Evolutionary conservation across 805 yeast genomes (phyloP).

Genomic region (Lachancea fermentati): DNA sequence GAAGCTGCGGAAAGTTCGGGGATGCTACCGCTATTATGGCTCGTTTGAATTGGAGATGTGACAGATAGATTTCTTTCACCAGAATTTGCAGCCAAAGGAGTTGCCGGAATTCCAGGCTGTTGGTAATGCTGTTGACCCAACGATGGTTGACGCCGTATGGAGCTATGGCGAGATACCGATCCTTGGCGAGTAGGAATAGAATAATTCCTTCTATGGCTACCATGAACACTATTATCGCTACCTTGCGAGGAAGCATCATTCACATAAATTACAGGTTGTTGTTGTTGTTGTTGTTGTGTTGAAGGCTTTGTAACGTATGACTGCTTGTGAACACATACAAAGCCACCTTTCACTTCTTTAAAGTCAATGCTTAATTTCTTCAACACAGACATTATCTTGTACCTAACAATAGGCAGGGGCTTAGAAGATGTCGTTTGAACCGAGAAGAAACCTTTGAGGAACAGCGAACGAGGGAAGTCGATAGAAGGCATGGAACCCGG

Average conservation of each 20-base stretch:
- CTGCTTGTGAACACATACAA: constrained; percentile 65
- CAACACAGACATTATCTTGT: constrained; percentile 73
- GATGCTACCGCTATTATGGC: constrained; percentile 13
- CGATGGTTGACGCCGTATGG: constrained; percentile 35
- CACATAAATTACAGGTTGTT: constrained; percentile 9
- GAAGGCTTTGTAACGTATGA: constrained; percentile 7
- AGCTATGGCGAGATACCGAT: constrained; percentile 28
- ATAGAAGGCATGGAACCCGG: constrained; percentile 88
- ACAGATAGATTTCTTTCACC: constrained; percentile 27
- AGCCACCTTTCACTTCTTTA: constrained; percentile 91
- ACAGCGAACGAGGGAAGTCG: constrained; percentile 85
- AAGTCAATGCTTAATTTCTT: constrained; percentile 71
- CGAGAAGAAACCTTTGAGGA: constrained; percentile 87
- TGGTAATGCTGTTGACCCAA: constrained; percentile 19
- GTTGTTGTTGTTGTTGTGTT: constrained; percentile 2
- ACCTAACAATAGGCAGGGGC: constrained; percentile 81
- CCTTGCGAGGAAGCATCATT: constrained; percentile 11
- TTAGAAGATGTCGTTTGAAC: constrained; percentile 94
- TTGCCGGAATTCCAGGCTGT: constrained; percentile 43
- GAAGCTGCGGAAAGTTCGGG: constrained; percentile 33
- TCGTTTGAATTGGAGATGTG: constrained; percentile 26
- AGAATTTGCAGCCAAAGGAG: constrained; percentile 44
- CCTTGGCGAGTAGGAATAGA: constrained; percentile 11
- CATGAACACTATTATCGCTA: constrained; percentile 11
- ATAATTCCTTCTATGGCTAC: constrained; percentile 18